Evolutionary conservation across 106 monocot genomes (phyloP).

Genomic region (Chionographis japonica): DNA sequence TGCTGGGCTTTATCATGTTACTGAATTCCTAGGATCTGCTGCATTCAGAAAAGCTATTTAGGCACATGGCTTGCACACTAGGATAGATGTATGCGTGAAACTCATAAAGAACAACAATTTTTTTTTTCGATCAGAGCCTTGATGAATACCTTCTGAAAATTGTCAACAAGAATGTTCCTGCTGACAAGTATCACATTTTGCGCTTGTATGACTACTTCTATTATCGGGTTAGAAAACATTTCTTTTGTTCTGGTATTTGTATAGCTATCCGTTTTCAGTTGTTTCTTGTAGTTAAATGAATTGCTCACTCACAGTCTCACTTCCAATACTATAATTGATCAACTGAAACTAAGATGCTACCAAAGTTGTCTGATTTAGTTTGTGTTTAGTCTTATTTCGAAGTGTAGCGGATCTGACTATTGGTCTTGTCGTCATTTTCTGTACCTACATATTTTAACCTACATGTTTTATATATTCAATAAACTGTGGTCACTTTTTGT

Average conservation of each 20-base stretch:
- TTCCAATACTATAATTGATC: too few relatives aligned
- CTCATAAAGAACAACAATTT: slow-evolving; percentile 99
- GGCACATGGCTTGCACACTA: slow-evolving; percentile 96
- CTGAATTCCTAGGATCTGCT: slow-evolving; percentile 93
- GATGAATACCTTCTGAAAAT: slow-evolving; percentile 98
- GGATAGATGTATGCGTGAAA: slow-evolving; percentile 97
- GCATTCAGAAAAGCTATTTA: slow-evolving; percentile 99
- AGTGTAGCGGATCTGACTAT: too few relatives aligned
- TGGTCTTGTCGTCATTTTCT: too few relatives aligned
- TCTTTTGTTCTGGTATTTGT: not conserved
- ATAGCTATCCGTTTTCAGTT: too few relatives aligned
- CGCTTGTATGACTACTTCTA: slow-evolving; percentile 98
- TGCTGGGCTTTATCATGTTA: slow-evolving; percentile 96
- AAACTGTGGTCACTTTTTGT: too few relatives aligned
- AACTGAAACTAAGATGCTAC: too few relatives aligned
- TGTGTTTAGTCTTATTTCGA: too few relatives aligned
- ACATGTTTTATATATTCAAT: too few relatives aligned
- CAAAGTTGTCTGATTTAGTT: too few relatives aligned
- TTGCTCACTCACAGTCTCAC: too few relatives aligned
- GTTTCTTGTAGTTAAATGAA: too few relatives aligned
- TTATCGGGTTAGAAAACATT: slow-evolving; percentile 58
- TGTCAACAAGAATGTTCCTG: slow-evolving; percentile 97
- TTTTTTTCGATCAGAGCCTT: slow-evolving; percentile 97
- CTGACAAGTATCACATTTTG: slow-evolving; percentile 87
- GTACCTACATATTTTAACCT: too few relatives aligned